Conservation (phyloP, 1,284 basidiomycete genomes). For the Irpex sp. region DNA sequence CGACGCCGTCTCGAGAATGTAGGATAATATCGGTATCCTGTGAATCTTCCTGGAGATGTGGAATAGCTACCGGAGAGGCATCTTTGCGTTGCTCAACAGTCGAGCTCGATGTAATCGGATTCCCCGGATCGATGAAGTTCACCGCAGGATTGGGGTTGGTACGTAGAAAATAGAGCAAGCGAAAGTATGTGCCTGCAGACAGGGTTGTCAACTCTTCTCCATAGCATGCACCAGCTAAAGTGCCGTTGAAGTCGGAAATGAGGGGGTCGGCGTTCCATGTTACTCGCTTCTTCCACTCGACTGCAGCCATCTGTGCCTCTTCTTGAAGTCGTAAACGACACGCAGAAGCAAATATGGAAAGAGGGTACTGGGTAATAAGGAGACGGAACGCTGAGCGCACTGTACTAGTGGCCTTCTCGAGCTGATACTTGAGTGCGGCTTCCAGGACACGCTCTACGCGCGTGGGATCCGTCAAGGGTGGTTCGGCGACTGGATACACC, state of each 20-base stretch:
- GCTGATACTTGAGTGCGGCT: conserved; percentile 11
- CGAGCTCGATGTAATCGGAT: not conserved
- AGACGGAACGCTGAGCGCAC: not conserved
- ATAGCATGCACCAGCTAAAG: not conserved
- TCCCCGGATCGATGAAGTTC: not conserved
- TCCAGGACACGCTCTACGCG: not conserved
- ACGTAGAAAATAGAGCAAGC: conserved; percentile 3
- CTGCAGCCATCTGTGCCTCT: conserved; percentile 5
- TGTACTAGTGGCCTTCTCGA: conserved; percentile 1
- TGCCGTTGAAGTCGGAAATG: not conserved
- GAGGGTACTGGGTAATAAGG: not conserved
- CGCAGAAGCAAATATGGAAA: not conserved
- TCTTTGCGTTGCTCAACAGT: conserved; percentile 3
- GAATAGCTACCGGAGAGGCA: too few species aligned
- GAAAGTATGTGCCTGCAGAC: conserved; percentile 9
- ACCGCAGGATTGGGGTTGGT: not conserved
- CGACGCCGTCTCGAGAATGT: conserved; percentile 1
- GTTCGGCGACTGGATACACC: conserved; percentile 24
- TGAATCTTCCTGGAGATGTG: too few species aligned
- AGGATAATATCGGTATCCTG: conserved; percentile 3
- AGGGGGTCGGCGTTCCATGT: not conserved
- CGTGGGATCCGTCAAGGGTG: not conserved
- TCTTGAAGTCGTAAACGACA: conserved; percentile 5
- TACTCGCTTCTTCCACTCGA: not conserved
- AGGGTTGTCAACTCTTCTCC: not conserved